Conservation (phyloP, 768 basidiomycete species). For the Aureoboletus auriporus region DNA sequence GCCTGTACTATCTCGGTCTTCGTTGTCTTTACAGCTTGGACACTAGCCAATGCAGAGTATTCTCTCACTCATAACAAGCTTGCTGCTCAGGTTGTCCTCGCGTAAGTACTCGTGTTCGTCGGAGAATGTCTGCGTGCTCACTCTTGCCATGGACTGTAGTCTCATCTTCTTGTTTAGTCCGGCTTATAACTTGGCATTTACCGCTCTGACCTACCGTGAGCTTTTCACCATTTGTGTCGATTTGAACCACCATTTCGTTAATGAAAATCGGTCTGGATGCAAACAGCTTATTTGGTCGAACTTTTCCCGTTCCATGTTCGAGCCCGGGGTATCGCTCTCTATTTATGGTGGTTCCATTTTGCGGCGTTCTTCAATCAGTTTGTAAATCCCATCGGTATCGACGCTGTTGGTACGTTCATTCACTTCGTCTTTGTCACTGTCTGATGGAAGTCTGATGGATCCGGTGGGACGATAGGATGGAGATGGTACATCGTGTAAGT, state of each 20-base stretch:
- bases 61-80: constrained; percentile 4
- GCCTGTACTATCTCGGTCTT: constrained; percentile 12
- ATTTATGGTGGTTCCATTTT: constrained; percentile 53
- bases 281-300: constrained; percentile 59
- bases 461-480: constrained; percentile 4
- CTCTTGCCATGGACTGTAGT: not conserved
- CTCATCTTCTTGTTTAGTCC: constrained; percentile 18
- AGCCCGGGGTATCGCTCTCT: constrained; percentile 57
- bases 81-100: constrained; percentile 6
- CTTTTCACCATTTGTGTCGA: not conserved
- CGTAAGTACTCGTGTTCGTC: constrained; percentile 1
- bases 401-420: constrained; percentile 2
- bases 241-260: not conserved
- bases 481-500: constrained; percentile 12
- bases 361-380: constrained; percentile 11
- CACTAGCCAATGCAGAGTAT: constrained; percentile 15
- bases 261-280: not conserved
- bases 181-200: constrained; percentile 12
- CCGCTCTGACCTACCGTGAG: not conserved
- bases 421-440: not conserved
- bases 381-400: constrained; percentile 16
- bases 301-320: constrained; percentile 63
- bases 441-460: not conserved
- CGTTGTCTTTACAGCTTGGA: constrained; percentile 13
- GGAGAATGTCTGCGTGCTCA: not conserved